Evolutionary conservation across 2,329 filamentous ascomycete species (phyloP).

Genomic region (Stemphylium vesicarium): DNA sequence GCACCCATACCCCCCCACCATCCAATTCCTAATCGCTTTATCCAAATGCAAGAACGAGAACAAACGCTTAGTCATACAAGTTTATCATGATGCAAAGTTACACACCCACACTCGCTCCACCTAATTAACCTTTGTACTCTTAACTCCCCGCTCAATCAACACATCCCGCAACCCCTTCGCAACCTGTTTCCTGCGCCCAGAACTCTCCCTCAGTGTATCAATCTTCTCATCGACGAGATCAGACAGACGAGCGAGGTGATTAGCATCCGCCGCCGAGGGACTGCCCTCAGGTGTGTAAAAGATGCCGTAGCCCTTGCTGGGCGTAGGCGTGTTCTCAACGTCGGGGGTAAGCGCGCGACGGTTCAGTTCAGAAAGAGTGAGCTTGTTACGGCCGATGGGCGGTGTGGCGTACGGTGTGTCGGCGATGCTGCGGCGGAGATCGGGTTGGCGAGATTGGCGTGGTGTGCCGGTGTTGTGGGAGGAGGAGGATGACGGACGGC

Average conservation of each 20-base stretch:
- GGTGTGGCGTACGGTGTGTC: constrained; percentile 48
- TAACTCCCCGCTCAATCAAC: constrained; percentile 44
- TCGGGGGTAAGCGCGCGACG: constrained; percentile 41
- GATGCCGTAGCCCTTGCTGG: constrained; percentile 42
- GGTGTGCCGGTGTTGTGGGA: constrained; percentile 25
- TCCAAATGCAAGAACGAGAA: too few relatives aligned
- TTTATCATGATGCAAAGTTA: too few relatives aligned
- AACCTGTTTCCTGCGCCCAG: constrained; percentile 48
- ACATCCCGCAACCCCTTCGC: constrained; percentile 47
- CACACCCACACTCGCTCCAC: too few relatives aligned
- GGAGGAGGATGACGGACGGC: constrained; percentile 33
- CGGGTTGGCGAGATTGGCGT: constrained; percentile 21
- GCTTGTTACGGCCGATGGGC: constrained; percentile 41
- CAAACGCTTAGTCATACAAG: too few relatives aligned
- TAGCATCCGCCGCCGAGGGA: constrained; percentile 31
- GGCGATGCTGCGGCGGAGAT: constrained; percentile 23
- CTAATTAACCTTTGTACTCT: constrained; percentile 29
- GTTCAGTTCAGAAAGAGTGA: constrained; percentile 41
- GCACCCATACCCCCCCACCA: too few relatives aligned
- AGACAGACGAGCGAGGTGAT: constrained; percentile 45
- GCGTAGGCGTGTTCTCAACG: constrained; percentile 31
- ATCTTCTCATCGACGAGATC: constrained; percentile 51
- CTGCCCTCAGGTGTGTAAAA: constrained; percentile 44
- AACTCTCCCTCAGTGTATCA: constrained; percentile 43
- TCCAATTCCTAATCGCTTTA: too few relatives aligned